Conservation (phyloP, 139 green algal species). For the Chlamydomonas schloesseri region DNA sequence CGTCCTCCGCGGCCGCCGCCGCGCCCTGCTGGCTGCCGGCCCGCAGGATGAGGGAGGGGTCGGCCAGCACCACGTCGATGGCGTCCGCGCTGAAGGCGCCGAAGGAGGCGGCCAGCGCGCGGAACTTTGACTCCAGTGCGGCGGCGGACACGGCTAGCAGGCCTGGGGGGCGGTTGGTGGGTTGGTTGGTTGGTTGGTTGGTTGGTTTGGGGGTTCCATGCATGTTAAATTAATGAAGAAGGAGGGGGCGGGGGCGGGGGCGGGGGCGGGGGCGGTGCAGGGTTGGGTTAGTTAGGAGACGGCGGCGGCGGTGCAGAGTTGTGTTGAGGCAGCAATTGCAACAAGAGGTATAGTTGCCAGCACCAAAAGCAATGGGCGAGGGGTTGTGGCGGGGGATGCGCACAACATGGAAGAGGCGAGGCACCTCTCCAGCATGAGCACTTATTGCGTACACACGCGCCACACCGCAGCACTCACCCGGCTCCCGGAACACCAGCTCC, state of each 20-base stretch:
- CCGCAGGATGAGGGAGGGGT: constrained; percentile 33
- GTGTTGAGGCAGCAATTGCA: too few relatives aligned
- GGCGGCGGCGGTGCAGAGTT: too few relatives aligned
- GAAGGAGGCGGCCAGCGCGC: constrained; percentile 25
- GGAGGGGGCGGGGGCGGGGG: background rate
- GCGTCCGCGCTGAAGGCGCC: constrained; percentile 40
- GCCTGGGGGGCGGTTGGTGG: background rate
- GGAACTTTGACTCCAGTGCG: constrained; percentile 12
- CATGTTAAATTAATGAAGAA: too few relatives aligned
- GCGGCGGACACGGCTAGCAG: constrained; percentile 16
- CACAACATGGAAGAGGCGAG: too few relatives aligned
- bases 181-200: background rate
- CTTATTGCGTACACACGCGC: too few relatives aligned
- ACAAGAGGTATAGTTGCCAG: too few relatives aligned
- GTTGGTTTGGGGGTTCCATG: too few relatives aligned
- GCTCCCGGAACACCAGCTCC: constrained; percentile 41
- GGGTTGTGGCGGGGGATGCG: too few relatives aligned
- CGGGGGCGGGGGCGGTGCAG: too few relatives aligned
- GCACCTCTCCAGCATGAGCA: too few relatives aligned
- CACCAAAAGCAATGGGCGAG: too few relatives aligned
- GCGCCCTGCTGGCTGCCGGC: background rate
- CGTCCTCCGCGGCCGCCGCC: background rate
- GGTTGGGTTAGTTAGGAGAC: too few relatives aligned
- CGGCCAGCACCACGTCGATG: constrained; percentile 39
- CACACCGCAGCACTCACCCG: background rate